Evolutionary conservation across 1,284 basidiomycete genomes (phyloP).

Genomic region (Porodaedalea pini): DNA sequence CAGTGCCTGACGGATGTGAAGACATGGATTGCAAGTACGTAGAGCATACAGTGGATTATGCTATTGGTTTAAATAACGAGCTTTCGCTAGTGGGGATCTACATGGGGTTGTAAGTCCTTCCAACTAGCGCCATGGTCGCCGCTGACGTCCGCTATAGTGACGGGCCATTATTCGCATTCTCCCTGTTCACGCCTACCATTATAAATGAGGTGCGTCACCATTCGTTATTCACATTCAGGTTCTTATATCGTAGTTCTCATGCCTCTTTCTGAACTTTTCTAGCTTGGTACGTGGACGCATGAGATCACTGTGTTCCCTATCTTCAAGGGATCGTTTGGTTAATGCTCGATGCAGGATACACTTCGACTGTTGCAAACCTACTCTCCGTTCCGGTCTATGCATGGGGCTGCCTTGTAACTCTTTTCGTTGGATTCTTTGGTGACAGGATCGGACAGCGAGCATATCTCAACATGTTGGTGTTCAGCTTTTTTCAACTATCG

Average conservation of each 20-base stretch:
- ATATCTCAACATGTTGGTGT: constrained; percentile 44
- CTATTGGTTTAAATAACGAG: neutral
- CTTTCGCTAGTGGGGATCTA: constrained; percentile 40
- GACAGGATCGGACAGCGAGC: constrained; percentile 45
- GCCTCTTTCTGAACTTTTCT: neutral
- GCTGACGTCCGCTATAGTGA: constrained; percentile 30
- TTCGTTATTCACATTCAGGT: no score
- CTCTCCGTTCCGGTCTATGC: constrained; percentile 51
- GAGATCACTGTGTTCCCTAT: neutral
- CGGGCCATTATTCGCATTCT: constrained; percentile 52
- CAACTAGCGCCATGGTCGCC: neutral
- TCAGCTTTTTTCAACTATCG: neutral
- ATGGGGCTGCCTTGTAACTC: constrained; percentile 48
- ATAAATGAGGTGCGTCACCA: constrained; percentile 42
- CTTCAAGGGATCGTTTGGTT: neutral
- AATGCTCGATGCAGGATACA: constrained; percentile 33
- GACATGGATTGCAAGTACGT: constrained; percentile 46
- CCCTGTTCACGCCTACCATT: constrained; percentile 53
- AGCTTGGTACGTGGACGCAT: constrained; percentile 7
- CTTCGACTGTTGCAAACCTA: constrained; percentile 50
- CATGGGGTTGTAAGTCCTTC: constrained; percentile 41
- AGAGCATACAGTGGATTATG: neutral
- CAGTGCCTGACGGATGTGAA: constrained; percentile 50
- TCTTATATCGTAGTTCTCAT: neutral
- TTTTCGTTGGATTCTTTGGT: constrained; percentile 44